phyloP scores from a whole-genome alignment of 306 rosid species.

The Pyrus bretschneideri region DNA sequence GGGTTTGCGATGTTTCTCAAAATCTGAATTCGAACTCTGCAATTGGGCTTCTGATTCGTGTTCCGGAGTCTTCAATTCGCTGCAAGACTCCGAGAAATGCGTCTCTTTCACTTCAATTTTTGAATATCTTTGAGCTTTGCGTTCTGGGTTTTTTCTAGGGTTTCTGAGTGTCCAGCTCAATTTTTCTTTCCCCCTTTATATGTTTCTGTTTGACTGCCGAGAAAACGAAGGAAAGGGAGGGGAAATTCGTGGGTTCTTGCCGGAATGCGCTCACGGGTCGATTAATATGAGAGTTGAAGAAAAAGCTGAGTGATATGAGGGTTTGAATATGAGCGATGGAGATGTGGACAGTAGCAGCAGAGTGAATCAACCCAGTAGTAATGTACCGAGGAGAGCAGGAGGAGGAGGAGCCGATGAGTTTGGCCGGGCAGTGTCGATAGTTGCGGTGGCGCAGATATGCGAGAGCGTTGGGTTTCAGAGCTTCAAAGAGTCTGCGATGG shows the following conservation, averaged over 20 bases:
- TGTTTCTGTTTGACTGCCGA: not conserved
- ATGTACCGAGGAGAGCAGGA: constrained; percentile 18
- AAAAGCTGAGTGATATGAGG: constrained; percentile 45
- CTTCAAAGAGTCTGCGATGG: constrained; percentile 58
- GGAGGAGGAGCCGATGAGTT: constrained; percentile 43
- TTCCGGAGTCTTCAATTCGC: constrained; percentile 4
- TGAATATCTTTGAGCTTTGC: not conserved
- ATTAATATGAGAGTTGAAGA: constrained; percentile 19
- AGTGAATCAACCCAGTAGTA: constrained; percentile 23
- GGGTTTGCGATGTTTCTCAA: not conserved
- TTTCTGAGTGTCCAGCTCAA: not conserved
- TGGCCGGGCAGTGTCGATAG: constrained; percentile 52
- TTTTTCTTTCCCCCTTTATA: not conserved
- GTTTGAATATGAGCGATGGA: constrained; percentile 61
- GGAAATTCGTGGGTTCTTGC: not conserved
- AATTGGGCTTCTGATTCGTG: not conserved
- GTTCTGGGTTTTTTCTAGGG: not conserved
- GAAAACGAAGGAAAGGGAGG: not conserved
- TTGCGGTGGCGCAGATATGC: constrained; percentile 74
- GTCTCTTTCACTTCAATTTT: not conserved
- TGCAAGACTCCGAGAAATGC: constrained; percentile 5
- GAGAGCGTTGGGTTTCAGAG: constrained; percentile 53
- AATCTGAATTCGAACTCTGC: not conserved
- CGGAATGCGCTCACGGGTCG: constrained; percentile 17
- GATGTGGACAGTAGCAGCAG: constrained; percentile 28